These are phyloP conservation scores for Cucumis melo DNA, from an alignment of 306 rosid species.

Conservation along the genomic window DNA sequence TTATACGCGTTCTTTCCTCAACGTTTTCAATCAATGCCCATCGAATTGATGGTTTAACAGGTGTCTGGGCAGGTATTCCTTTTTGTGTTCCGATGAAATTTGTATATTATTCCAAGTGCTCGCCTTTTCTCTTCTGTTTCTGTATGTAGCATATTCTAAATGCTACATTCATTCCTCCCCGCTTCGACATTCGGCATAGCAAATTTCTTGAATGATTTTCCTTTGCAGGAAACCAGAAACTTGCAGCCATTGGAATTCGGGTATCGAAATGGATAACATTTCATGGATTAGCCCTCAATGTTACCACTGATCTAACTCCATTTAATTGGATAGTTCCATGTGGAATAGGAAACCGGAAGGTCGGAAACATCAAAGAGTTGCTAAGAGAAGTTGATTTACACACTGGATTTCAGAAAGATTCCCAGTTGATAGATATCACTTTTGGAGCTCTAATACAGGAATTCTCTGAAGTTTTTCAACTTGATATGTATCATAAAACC, in stretches of 20 bases:
- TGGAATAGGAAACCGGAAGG: conserved; percentile 45
- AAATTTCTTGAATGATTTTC: conserved; percentile 5
- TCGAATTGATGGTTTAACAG: conserved; percentile 58
- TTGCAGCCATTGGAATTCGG: conserved; percentile 60
- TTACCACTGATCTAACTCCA: conserved; percentile 48
- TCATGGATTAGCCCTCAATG: conserved; percentile 66
- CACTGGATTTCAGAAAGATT: conserved; percentile 15
- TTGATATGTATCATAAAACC: conserved; percentile 26
- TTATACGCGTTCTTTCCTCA: conserved; percentile 55
- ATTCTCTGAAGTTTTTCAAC: conserved; percentile 48
- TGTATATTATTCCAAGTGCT: neutral
- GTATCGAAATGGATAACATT: conserved; percentile 54
- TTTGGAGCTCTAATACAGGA: conserved; percentile 37
- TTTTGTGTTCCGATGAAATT: neutral
- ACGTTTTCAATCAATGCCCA: conserved; percentile 67
- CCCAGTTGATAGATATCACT: conserved; percentile 31
- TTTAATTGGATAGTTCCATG: conserved; percentile 57
- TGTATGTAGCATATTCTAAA: neutral
- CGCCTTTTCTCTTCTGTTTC: neutral
- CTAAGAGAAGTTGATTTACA: conserved; percentile 16
- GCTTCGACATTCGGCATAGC: neutral
- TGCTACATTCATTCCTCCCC: neutral
- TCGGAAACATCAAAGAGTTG: conserved; percentile 51
- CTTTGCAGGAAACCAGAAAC: conserved; percentile 57
- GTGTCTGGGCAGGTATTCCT: conserved; percentile 80